Evolutionary conservation across 2,329 filamentous ascomycete genomes (phyloP), one percentile per base, ranked within the genome.

Genomic region (Alternaria arbusti): DNA sequence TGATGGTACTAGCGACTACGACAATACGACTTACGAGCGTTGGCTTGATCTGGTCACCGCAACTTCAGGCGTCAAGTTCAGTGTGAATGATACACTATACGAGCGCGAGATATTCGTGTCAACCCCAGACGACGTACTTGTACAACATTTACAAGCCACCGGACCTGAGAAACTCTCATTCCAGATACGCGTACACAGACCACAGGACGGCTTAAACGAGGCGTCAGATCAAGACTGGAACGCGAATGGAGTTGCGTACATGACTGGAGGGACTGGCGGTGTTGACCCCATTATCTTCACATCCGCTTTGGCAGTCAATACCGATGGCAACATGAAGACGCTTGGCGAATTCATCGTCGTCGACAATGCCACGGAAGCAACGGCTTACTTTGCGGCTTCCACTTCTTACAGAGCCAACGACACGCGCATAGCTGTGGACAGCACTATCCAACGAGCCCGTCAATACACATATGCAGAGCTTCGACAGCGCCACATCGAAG

Each of bases 351-450:
- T 58, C 13, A 57, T 61, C 40, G 26, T 61, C 32, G 46, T 61
- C 15, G 54, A 61, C 72, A 79, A 75, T 17, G 76, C 81, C 4
- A 75, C 72, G 12, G 70, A 79, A 25, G 74, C 79, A 17, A 70
- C 80, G 0, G 69, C 84, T 2, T 64, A 78, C 6, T 70, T 84
- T 57, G 78, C 79, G 6, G 81, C 81, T 3, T 77, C 82, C 26
- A 83, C 82, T 2, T 78, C 77, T 0, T 84, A 79, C 57, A 79
- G 82, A 25, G 60, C 74, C 36, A 65, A 47, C 12, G 71, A 78
- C 8, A 73, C 71, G 6, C 74, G 72, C 30, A 17, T 57, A 20
- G 66, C 68, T 36, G 76, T 81, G 43, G 30, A 73, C 7, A n/a
- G 28, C 2, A 69, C 76, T 45, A 74, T 72, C 5, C 23, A 64